Base-by-base conservation (phyloP, 2,329 filamentous ascomycete genomes). In the Aureobasidium sp. region DNA sequence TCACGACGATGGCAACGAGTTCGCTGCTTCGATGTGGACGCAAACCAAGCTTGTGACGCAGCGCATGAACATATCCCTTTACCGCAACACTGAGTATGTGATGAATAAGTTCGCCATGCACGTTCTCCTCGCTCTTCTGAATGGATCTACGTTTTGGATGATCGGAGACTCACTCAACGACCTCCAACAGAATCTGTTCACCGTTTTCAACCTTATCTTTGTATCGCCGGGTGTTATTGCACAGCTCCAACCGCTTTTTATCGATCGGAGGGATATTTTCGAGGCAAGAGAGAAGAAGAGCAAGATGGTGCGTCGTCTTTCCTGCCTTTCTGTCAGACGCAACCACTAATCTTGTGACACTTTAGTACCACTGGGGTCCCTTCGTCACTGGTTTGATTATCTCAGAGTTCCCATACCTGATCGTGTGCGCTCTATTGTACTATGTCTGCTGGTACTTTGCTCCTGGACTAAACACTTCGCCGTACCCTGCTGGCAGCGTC, bases 101-200 rank as follows among this genome's bases (percentile, higher is more conserved):
- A 94, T 95, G 73, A 95, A 90, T 0, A 84, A 90, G 19, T 77
- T 95, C 19, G 94, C 93, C 78, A 91, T 88, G 69, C 90, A 95
- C 71, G 77, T 93, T 61, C 82, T 85, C 63, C 88, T 95, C 65
- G 71, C 70, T n/a, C 62, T 76, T 13, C 74, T 76, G 69, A 73
- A 74, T 62, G 70, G 68, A 25, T 75, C 76, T 51, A 74, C 74
- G 1, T 76, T 75, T 67, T 76, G 73, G 73, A 64, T 73, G 50
- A 62, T 75, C 10, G 54, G 60, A n/a, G 59, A 45, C 42, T 33
- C 6, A 4, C 3, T n/a, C 17, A 23, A 33, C 47, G 75, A 76
- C 42, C 69, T 75, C 67, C 69, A 72, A 27, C 29, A 46, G n/a
- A 11, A 17, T 1, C 21, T 62, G 11, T 59, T 62, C 15, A n/a